Base-by-base conservation (phyloP, 192 early-diverging fungal species). In the Pecoramyces ruminantium region DNA sequence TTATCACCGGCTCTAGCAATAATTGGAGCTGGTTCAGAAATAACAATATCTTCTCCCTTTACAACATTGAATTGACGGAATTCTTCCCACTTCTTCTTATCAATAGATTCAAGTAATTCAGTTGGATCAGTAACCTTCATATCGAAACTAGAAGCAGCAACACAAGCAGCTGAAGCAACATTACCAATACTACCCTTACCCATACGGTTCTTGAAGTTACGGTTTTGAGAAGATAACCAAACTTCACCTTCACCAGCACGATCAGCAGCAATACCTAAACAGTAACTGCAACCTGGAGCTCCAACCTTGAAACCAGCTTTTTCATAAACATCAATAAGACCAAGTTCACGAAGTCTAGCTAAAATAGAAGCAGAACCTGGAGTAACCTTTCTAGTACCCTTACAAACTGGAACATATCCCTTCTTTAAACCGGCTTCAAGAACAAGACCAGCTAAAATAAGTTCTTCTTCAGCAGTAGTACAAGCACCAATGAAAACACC, bases 131-230 rank as follows among this genome's bases (percentile, higher is more conserved):
- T 87, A 38, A 92, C 84, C 83, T 86, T 87, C 93, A 94, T 94
- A 86, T 85, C 88, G 82, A 94, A 94, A 30, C 89, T 90, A 13
- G 93, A 94, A 4, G 92, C 93, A 27, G 93, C 93, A 25, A 94
- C 93, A 17, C 92, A 93, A 58, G 93, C 92, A 18, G 93, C 93
- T 25, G 92, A 93, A 28, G 90, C 88, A 38, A 94, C 86, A 85
- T 94, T 94, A 79, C 88, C 93, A 78, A 94, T 94, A 38, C 91
- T 90, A 78, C 93, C 93, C 78, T 92, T 91, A 29, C 93, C 93
- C 93, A 94, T 94, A 81, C 93, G 90, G 86, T 94, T 94, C 86
- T 91, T 92, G 84, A 94, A 94, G 85, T 94, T 94, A 82, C 93
- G 89, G 89, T 94, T 94, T 88, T 94, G 93, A 79, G 92, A 93